These are phyloP conservation scores for Zelonia costaricensis DNA, from an alignment of 208 protist species.

Conservation along the genomic window DNA sequence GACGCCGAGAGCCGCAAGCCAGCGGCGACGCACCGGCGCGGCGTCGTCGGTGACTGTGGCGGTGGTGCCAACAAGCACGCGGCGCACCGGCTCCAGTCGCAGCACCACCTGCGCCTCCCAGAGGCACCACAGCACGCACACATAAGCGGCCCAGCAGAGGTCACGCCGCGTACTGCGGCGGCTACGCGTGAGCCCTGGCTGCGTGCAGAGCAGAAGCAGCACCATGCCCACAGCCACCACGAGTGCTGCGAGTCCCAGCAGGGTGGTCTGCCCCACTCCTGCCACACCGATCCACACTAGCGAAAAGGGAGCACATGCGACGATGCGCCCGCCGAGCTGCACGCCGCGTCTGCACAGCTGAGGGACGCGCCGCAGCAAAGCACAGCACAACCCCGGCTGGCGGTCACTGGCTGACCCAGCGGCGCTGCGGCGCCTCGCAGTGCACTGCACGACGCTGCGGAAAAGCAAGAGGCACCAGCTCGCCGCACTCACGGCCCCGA, in stretches of 20 bases:
- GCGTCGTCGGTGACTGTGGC: too few species aligned
- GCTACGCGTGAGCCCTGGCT: not conserved
- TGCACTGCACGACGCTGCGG: not conserved
- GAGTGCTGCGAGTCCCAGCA: conserved; percentile 13
- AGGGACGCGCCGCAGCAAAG: too few species aligned
- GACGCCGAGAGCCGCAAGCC: conserved; percentile 11
- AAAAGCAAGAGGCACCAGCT: conserved; percentile 14
- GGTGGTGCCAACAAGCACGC: too few species aligned
- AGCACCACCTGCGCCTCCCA: conserved; percentile 15
- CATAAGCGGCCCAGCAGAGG: conserved; percentile 15
- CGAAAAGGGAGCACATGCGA: conserved; percentile 20
- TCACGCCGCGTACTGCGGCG: not conserved
- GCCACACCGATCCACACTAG: conserved; percentile 7
- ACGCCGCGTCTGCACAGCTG: not conserved
- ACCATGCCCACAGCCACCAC: conserved; percentile 2
- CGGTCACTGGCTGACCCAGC: too few species aligned
- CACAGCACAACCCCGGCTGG: too few species aligned
- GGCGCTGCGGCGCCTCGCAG: not conserved
- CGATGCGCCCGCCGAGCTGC: not conserved
- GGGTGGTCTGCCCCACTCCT: conserved; percentile 14
- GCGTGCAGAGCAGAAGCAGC: not conserved
- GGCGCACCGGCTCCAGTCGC: conserved; percentile 2
- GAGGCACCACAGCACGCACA: conserved; percentile 5
- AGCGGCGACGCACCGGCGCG: conserved; percentile 8
- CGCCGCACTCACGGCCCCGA: conserved; percentile 3